phyloP scores from a whole-genome alignment of 1,284 basidiomycete genomes.

The Leucoagaricus sp. region DNA sequence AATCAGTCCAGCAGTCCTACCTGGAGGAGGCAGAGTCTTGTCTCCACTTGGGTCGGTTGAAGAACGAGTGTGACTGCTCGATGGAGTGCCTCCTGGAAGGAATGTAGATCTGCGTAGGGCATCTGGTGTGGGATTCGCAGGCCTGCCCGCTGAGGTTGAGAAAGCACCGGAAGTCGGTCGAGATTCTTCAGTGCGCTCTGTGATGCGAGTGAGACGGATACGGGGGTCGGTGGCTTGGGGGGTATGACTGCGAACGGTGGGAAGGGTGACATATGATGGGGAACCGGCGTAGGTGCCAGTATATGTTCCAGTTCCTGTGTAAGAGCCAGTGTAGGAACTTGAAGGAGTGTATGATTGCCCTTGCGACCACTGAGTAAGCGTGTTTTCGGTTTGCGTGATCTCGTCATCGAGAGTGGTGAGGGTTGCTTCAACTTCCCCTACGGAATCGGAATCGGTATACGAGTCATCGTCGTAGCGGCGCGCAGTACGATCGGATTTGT shows the following conservation, averaged over 20 bases:
- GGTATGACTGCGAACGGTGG: slow-evolving; percentile 33
- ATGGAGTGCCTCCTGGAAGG: slow-evolving; percentile 29
- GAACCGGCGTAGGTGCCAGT: slow-evolving; percentile 45
- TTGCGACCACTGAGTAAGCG: slow-evolving; percentile 57
- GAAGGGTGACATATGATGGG: slow-evolving; percentile 45
- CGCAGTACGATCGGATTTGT: slow-evolving; percentile 29
- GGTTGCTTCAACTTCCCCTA: slow-evolving; percentile 71
- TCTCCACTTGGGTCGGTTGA: slow-evolving; percentile 45
- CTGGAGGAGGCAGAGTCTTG: slow-evolving; percentile 50
- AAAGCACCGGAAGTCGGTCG: slow-evolving; percentile 46
- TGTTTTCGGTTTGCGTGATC: slow-evolving; percentile 59
- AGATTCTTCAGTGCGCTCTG: slow-evolving; percentile 59
- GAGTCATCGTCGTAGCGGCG: slow-evolving; percentile 39
- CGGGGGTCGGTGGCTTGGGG: slow-evolving; percentile 39
- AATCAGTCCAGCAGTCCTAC: slow-evolving; percentile 68
- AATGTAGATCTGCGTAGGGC: slow-evolving; percentile 41
- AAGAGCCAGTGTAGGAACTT: slow-evolving; percentile 36
- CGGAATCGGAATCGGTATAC: too few relatives aligned
- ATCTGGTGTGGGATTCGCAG: slow-evolving; percentile 38
- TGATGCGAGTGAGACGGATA: slow-evolving; percentile 56
- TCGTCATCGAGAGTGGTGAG: slow-evolving; percentile 67
- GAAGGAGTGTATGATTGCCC: slow-evolving; percentile 30
- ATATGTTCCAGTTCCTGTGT: slow-evolving; percentile 33
- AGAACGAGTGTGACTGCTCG: slow-evolving; percentile 37
- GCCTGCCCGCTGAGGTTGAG: slow-evolving; percentile 27